A percentile compares a stretch with the other conserved stretches of the same genome.
These are phyloP conservation scores for Diaporthe velutina DNA, from an alignment of 2,329 filamentous ascomycete species.

Conservation along the genomic window DNA sequence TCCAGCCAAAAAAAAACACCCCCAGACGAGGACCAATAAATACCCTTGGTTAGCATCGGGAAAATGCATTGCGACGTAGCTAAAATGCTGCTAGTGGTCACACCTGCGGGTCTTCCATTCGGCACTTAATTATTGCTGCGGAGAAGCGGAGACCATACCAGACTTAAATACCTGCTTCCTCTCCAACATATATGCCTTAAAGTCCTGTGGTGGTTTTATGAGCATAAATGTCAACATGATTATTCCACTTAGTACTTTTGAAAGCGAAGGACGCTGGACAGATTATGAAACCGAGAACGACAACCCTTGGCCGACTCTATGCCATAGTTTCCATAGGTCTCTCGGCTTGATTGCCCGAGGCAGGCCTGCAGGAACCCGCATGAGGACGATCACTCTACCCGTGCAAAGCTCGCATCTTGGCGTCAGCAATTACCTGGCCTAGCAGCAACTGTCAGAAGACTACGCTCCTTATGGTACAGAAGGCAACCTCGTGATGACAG, in stretches of 20 bases:
- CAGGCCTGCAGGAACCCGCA: background rate
- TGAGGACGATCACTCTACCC: too few species aligned
- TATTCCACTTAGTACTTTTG: background rate
- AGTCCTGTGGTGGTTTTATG: too few species aligned
- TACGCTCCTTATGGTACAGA: background rate
- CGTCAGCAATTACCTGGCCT: background rate
- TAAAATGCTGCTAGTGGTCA: background rate
- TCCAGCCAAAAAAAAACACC: background rate
- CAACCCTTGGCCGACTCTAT: background rate
- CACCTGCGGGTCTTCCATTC: background rate
- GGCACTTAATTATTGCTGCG: background rate
- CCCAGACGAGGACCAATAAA: background rate
- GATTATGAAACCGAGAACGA: background rate
- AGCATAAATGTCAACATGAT: background rate
- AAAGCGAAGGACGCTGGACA: background rate
- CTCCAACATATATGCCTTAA: too few species aligned
- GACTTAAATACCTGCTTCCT: background rate
- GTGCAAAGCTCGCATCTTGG: background rate
- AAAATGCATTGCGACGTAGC: constrained; percentile 12
- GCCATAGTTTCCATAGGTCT: background rate
- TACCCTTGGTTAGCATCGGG: background rate
- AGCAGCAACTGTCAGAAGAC: background rate
- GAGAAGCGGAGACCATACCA: background rate
- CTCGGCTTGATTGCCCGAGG: background rate
- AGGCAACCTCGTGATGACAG: background rate